These are phyloP conservation scores for Quercus ilex DNA, from an alignment of 306 rosid genomes.

Conservation along the genomic window DNA sequence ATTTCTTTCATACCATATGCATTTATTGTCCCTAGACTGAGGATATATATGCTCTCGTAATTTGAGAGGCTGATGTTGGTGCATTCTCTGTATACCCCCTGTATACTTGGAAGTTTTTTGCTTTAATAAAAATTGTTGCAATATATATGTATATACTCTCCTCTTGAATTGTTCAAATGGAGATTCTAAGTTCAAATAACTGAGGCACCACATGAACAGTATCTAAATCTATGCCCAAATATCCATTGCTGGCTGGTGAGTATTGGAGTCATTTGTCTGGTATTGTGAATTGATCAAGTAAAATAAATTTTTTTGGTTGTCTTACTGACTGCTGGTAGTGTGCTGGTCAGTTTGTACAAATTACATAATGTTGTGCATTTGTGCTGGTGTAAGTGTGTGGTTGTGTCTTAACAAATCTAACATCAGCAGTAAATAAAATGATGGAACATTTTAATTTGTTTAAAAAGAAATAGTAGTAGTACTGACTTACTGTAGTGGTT, in stretches of 20 bases:
- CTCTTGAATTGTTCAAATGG: background rate
- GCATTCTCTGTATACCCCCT: too few relatives aligned
- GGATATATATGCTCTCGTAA: too few relatives aligned
- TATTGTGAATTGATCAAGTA: background rate
- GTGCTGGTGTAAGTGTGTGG: background rate
- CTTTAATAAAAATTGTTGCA: too few relatives aligned
- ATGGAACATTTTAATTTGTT: background rate
- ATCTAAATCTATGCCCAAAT: background rate
- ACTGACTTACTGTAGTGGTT: background rate
- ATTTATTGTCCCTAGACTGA: background rate
- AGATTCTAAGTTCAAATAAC: background rate
- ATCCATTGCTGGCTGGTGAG: background rate
- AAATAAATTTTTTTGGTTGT: background rate
- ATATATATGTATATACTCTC: background rate
- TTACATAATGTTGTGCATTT: background rate
- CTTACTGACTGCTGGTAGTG: background rate
- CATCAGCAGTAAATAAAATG: background rate
- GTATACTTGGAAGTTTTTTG: background rate
- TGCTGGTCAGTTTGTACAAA: background rate
- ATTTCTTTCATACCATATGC: constrained; percentile 5
- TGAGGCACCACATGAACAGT: background rate
- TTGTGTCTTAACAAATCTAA: background rate
- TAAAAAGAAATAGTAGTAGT: background rate
- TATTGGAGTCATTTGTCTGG: background rate
- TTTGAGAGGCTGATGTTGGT: too few relatives aligned